Percentiles rank a stretch among this genome's conserved stretches.
Conservation (phyloP, 1,284 basidiomycete species). For the Calocybe gambosa region DNA sequence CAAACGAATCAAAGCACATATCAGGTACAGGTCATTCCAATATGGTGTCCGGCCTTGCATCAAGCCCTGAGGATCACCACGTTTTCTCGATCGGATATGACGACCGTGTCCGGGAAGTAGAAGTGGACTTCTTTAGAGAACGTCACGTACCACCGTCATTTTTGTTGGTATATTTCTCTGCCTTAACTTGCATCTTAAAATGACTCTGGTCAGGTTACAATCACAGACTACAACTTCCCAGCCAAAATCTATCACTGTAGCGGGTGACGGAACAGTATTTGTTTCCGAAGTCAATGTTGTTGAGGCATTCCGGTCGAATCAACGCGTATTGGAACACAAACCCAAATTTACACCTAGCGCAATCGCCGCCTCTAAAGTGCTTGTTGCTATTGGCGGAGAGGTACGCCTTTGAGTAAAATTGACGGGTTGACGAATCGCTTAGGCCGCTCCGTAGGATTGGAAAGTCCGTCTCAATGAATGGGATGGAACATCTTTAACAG, state of each 20-base stretch:
- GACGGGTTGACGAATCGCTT: neutral
- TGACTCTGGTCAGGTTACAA: slow-evolving; percentile 34
- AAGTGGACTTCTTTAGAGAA: slow-evolving; percentile 19
- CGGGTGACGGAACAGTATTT: slow-evolving; percentile 65
- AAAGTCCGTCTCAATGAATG: slow-evolving; percentile 72
- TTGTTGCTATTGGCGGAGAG: slow-evolving; percentile 74
- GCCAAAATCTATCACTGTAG: slow-evolving; percentile 64
- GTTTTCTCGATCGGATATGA: slow-evolving; percentile 77
- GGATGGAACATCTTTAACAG: slow-evolving; percentile 56
- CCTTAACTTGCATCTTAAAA: neutral
- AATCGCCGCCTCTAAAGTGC: slow-evolving; percentile 44
- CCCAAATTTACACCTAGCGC: slow-evolving; percentile 51
- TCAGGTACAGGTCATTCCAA: slow-evolving; percentile 67
- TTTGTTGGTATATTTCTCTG: slow-evolving; percentile 38
- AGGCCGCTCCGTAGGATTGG: slow-evolving; percentile 44
- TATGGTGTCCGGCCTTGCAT: slow-evolving; percentile 63
- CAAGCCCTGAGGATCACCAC: slow-evolving; percentile 38
- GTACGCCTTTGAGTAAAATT: slow-evolving; percentile 31
- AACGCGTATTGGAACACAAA: slow-evolving; percentile 52
- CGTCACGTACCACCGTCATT: slow-evolving; percentile 35
- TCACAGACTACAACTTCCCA: slow-evolving; percentile 52
- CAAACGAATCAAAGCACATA: slow-evolving; percentile 42
- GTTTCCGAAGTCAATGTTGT: slow-evolving; percentile 62
- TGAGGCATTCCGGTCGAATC: slow-evolving; percentile 65
- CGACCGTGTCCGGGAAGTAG: slow-evolving; percentile 68